A percentile compares a stretch with the other conserved stretches of the same genome.
Evolutionary conservation across 2,329 filamentous ascomycete species (phyloP).

Genomic region (Sphaerulina vaccinii): DNA sequence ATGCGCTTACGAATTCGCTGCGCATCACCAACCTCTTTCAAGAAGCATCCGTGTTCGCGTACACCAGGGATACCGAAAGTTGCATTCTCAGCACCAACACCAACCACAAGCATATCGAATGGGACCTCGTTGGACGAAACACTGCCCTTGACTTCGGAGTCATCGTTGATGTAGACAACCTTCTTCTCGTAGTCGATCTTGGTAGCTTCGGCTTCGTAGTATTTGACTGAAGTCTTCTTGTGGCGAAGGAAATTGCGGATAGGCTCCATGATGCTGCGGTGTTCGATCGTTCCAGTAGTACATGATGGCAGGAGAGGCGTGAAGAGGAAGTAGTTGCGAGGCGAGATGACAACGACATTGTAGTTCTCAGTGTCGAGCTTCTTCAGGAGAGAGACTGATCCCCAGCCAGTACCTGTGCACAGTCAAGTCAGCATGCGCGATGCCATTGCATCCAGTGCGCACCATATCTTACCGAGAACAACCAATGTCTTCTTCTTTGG

Average conservation of each 20-base stretch:
- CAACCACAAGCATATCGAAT: conserved; percentile 97
- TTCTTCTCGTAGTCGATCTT: conserved; percentile 92
- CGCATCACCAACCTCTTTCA: conserved; percentile 97
- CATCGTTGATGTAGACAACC: conserved; percentile 84
- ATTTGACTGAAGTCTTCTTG: conserved; percentile 91
- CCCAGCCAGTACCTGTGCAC: conserved; percentile 84
- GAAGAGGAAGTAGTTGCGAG: conserved; percentile 99
- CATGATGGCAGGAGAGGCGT: conserved; percentile 95
- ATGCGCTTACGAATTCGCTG: conserved; percentile 97
- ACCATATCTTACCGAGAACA: conserved; percentile 69
- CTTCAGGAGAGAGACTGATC: conserved; percentile 92
- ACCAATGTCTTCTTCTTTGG: conserved; percentile 95
- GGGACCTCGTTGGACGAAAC: conserved; percentile 81
- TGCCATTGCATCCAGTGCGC: background rate
- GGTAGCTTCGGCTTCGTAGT: conserved; percentile 95
- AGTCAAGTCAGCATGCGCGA: conserved; percentile 14
- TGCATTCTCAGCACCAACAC: conserved; percentile 96
- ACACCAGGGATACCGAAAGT: conserved; percentile 97
- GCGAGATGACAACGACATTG: conserved; percentile 92
- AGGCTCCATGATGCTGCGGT: conserved; percentile 99
- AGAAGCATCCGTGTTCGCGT: conserved; percentile 90
- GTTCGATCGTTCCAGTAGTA: conserved; percentile 95
- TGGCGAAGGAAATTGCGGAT: conserved; percentile 92
- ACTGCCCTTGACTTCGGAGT: conserved; percentile 86
- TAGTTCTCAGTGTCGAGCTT: conserved; percentile 99